A percentile compares a stretch with the other conserved stretches of the same genome.
Evolutionary conservation across 257 asterid genomes (phyloP).

Genomic region (Solanum pinnatisectum): DNA sequence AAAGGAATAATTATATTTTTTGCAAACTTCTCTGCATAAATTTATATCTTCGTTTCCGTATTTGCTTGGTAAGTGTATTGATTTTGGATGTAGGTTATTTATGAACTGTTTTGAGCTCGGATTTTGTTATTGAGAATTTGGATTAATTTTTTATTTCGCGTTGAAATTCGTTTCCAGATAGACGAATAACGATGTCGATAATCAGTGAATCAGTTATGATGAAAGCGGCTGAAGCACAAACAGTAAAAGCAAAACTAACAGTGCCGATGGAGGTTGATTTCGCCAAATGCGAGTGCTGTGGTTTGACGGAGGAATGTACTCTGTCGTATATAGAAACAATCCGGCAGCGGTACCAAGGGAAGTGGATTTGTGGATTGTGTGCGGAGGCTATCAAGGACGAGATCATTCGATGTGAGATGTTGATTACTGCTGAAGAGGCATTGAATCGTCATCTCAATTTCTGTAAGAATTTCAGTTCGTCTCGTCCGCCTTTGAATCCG

Average conservation of each 20-base stretch:
- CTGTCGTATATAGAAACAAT: slow-evolving; percentile 51
- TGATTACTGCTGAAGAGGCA: slow-evolving; percentile 71
- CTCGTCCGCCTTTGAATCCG: slow-evolving; percentile 55
- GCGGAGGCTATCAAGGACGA: slow-evolving; percentile 90
- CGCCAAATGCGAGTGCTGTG: slow-evolving; percentile 83
- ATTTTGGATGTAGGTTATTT: not conserved
- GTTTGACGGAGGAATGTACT: slow-evolving; percentile 87
- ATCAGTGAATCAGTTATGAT: slow-evolving; percentile 40
- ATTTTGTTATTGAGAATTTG: not conserved
- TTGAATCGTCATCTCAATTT: slow-evolving; percentile 55
- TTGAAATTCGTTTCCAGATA: not conserved
- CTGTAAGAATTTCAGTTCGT: slow-evolving; percentile 52
- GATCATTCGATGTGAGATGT: slow-evolving; percentile 35
- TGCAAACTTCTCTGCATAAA: not conserved
- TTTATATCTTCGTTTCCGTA: not conserved
- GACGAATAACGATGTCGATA: not conserved
- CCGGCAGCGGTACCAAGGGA: slow-evolving; percentile 64
- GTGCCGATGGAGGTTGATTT: slow-evolving; percentile 41
- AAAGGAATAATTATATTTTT: not conserved
- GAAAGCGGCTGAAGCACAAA: slow-evolving; percentile 23
- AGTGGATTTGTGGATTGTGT: slow-evolving; percentile 95
- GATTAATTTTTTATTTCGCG: not conserved
- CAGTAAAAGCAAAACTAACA: slow-evolving; percentile 5
- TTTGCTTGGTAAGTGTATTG: slow-evolving; percentile 31
- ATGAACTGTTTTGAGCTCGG: not conserved